Base-by-base conservation (phyloP, 2,329 filamentous ascomycete species). In the Alternaria triticimaculans region DNA sequence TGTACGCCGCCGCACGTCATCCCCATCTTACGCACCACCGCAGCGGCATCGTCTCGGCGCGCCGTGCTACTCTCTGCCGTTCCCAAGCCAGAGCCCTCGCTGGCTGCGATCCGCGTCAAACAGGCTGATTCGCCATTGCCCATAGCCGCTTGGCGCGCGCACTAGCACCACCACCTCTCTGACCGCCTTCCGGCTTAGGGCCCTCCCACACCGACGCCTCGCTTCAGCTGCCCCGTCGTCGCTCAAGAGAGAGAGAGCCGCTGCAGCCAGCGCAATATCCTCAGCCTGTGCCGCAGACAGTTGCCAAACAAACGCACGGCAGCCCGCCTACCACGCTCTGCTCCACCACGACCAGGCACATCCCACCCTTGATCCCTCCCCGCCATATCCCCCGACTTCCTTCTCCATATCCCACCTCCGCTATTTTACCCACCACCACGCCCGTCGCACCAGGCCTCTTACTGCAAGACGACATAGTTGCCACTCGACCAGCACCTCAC, bases 301-400 rank as follows among this genome's bases (percentile, higher is more conserved):
- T 41, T 33, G 56, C 55, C 63, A 58, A 33, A 20, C 56, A 37
- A 51, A 58, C 58, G 49, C 61, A 54, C 63, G 33, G 46, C 62
- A 59, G 53, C 18, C 46, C 55, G 44, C 58, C 62, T 54, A 48
- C 61, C 58, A 55, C 58, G 62, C 63, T 53, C 55, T 53, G 43
- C 41, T 48, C 55, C 41, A 58, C 44, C 57, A 56, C 51, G 45
- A 55, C 64, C 65, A 64, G 64, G 62, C 55, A 63, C 60, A 65
- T 68, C 68, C 70, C 68, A 71, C 71, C 65, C 66, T 71, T 60
- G 63, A 45, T 44, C 63, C 64, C 55, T 66, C 72, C 73, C 75
- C 76, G 70, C 76, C 72, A 76, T 76, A 74, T 76, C 65, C 59
- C 64, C 69, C 60, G 63, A 66, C 70, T 65, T 66, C 69, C 60